Base-by-base conservation (phyloP, 2,329 filamentous ascomycete species). In the Neobulgaria alba region DNA sequence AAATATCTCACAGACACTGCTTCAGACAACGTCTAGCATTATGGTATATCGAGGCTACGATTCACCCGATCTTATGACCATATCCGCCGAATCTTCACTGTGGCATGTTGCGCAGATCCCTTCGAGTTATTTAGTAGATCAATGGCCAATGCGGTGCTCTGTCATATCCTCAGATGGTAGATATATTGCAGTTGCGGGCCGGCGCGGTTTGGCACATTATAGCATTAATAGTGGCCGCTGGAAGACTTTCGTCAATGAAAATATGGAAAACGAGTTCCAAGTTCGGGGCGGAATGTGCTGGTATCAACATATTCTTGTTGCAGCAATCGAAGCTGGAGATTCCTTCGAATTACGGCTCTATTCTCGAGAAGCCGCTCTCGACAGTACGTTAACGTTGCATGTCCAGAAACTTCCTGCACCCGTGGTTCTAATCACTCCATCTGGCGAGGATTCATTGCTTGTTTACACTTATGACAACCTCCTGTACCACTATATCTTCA, bases 401-500 rank as follows among this genome's bases (percentile, higher is more conserved):
- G 73, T 76, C 2, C 85, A 95, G 63, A 73, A 74, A 37, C 72
- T 98, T 42, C 79, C 85, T 5, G 80, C 88, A 3, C 85, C 92
- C 1, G 84, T 93, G n/a, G 88, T 96, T 12, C 75, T 95, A 33
- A 80, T 95, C 38, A 84, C 89, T 0, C 81, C 85, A 0, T 92
- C 89, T 2, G 92, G 90, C 29, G 85, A 94, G 53, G 92, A 98
- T 62, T 96, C 92, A 0, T 71, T 98, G 19, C 74, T 98, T 21
- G 90, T 95, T 9, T 98, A 98, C 61, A 98, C 92, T 0, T 89
- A 95, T 60, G 90, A 96, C 59, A 98, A 98, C 60, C 74, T 93
- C 9, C 72, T 98, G 12, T 92, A 95, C 57, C 92, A 98, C 60
- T 98, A 88, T 60, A 79, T 98, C 45, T 90, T 98, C 49, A 79